A percentile compares a stretch with the other conserved stretches of the same genome.
These are phyloP conservation scores for Sphaerobolus stellatus DNA, from an alignment of 1,284 basidiomycete genomes.

Conservation along the genomic window DNA sequence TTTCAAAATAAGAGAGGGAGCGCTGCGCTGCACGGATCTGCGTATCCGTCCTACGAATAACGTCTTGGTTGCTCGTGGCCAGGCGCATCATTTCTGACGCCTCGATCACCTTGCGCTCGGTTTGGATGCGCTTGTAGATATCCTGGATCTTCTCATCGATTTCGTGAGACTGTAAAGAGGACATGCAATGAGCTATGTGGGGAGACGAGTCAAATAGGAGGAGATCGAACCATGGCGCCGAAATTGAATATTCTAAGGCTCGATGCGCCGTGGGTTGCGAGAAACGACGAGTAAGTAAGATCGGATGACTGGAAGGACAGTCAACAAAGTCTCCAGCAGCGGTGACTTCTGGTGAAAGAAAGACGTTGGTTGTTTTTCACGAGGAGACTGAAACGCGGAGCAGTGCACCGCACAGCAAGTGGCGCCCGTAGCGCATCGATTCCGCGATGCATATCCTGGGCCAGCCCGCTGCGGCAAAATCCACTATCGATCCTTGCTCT, in stretches of 20 bases:
- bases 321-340: neutral
- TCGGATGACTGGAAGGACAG: neutral
- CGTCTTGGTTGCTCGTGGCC: constrained; percentile 86
- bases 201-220: neutral
- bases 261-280: no score
- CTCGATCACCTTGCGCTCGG: constrained; percentile 90
- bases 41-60: constrained; percentile 76
- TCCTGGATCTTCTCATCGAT: constrained; percentile 91
- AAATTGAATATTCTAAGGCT: no score
- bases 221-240: neutral
- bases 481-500: no score
- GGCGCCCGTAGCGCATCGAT: no score
- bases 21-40: constrained; percentile 88
- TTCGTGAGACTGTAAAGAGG: constrained; percentile 45
- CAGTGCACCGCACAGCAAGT: neutral
- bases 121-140: constrained; percentile 86
- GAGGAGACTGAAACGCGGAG: constrained; percentile 13
- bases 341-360: constrained; percentile 5
- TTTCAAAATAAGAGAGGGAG: constrained; percentile 85
- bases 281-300: neutral
- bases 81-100: constrained; percentile 77
- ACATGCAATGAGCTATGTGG: no score
- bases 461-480: no score
- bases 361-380: constrained; percentile 10
- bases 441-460: no score